Conservation (phyloP, 257 asterid genomes). For the Handroanthus guayacan region DNA sequence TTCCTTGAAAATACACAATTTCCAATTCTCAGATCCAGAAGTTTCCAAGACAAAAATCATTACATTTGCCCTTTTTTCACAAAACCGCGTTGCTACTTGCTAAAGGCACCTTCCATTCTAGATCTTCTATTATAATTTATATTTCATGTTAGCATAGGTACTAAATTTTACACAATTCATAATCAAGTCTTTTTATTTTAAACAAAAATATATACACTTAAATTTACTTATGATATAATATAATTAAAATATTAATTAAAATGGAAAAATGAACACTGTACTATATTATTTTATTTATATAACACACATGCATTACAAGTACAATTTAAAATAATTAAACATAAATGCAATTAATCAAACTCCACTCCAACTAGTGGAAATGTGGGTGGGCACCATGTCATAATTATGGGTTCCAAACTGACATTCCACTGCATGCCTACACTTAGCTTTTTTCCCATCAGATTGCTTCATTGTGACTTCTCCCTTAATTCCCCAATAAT, state of each 20-base stretch:
- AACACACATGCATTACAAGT: no score
- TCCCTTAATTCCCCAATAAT: conserved; percentile 33
- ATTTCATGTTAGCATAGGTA: no score
- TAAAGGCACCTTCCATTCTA: no score
- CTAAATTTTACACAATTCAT: no score
- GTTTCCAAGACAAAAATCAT: conserved; percentile 10
- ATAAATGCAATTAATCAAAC: neutral
- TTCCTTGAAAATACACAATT: neutral
- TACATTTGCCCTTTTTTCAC: neutral
- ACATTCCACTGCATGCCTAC: conserved; percentile 43
- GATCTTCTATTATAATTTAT: no score
- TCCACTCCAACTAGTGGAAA: conserved; percentile 54
- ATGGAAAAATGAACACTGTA: no score
- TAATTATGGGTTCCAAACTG: conserved; percentile 30
- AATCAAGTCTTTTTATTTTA: no score
- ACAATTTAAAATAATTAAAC: neutral
- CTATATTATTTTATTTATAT: no score
- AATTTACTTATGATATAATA: no score
- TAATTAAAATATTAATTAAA: no score
- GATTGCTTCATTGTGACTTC: conserved; percentile 41
- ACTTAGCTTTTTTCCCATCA: neutral
- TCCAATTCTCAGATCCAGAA: conserved; percentile 24
- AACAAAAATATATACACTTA: no score
- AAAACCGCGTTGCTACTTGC: neutral
- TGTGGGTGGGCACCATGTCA: conserved; percentile 45